Conservation (phyloP, 2,329 filamentous ascomycete species). For the Venturia asperata region DNA sequence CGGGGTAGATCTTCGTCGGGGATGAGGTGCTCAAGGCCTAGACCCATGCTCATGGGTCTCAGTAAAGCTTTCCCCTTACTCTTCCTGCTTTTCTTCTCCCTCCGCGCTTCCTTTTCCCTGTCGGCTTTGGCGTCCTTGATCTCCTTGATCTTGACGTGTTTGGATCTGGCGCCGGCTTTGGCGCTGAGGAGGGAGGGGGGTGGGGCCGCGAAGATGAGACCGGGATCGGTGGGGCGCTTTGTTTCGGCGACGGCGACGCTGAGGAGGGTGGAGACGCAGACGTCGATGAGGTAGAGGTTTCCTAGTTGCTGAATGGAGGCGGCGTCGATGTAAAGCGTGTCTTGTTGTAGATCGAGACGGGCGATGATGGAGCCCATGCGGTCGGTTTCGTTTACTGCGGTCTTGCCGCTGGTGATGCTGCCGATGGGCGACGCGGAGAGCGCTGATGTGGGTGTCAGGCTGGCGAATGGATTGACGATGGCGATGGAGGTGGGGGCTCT, state of each 20-base stretch:
- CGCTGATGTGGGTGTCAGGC: slow-evolving; percentile 7
- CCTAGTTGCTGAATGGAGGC: slow-evolving; percentile 37
- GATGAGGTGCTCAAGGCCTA: slow-evolving; percentile 15
- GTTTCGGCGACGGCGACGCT: slow-evolving; percentile 41
- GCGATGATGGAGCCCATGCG: slow-evolving; percentile 36
- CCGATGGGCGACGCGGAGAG: slow-evolving; percentile 9
- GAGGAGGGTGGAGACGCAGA: slow-evolving; percentile 36
- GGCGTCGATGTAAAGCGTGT: slow-evolving; percentile 38
- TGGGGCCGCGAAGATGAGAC: slow-evolving; percentile 29
- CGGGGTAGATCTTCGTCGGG: slow-evolving; percentile 19
- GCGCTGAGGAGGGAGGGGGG: slow-evolving; percentile 23
- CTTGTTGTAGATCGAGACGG: slow-evolving; percentile 39
- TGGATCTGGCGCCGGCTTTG: slow-evolving; percentile 3
- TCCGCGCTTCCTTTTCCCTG: not conserved
- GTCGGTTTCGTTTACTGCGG: slow-evolving; percentile 17
- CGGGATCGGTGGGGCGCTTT: slow-evolving; percentile 24
- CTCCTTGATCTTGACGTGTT: slow-evolving; percentile 8
- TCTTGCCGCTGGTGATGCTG: slow-evolving; percentile 26
- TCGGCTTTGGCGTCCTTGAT: slow-evolving; percentile 5
- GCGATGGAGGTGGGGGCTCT: slow-evolving; percentile 28
- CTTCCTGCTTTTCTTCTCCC: slow-evolving; percentile 14
- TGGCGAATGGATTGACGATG: slow-evolving; percentile 33
- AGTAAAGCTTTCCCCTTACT: slow-evolving; percentile 17
- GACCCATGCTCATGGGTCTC: slow-evolving; percentile 11
- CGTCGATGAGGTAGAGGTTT: slow-evolving; percentile 42